Base-by-base conservation (phyloP, 164 flowering plant species). In the Aristolochia californica region DNA sequence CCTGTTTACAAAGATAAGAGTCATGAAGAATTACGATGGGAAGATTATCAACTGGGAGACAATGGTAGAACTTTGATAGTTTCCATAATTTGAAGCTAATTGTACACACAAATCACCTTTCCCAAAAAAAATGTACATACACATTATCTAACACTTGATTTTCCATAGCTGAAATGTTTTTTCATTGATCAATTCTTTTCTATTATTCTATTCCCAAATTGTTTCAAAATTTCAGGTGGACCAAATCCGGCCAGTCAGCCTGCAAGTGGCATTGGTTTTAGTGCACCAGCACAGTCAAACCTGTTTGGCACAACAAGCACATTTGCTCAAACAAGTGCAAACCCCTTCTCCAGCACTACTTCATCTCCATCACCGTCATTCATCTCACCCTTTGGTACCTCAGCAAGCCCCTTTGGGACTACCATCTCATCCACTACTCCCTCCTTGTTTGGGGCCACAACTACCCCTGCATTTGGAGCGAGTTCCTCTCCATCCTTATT, bases 11-110 rank as follows among this genome's bases (percentile, higher is more conserved):
- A 83, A 69, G 95, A 85, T 23, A 94, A 94, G 73, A 84, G 95
- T 72, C 97, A 87, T 63, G 99, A 94, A 68, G 99, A 94, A 66
- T 84, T 94, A 50, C 77, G 97, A 65, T 93, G 99, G 99, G 99
- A 89, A 63, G 99, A 93, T 70, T 93, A 85, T 64, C 99, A 93
- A 66, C 62, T 62, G 71, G 96, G 96, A 53, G 95, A 89, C 71
- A 89, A 85, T 80, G 94, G 96, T 93, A 61, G 43, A 20, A 17
- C 28, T 17, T 51, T 49, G 43, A 53, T 27, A 2, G 40, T 34
- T 16, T 53, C 1, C 2, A 27, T 27, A 17, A 0, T 27, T 7
- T 2, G 21, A 26, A 28, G 43, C 50, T 17, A 17, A 1, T 14
- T 14, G 48, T 3, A 14, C 34, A 2, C 7, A 28, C 7, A 28